Evolutionary conservation across 345 rosid genomes (phyloP), one percentile per base, ranked within the genome.

Genomic region (Passiflora organensis): DNA sequence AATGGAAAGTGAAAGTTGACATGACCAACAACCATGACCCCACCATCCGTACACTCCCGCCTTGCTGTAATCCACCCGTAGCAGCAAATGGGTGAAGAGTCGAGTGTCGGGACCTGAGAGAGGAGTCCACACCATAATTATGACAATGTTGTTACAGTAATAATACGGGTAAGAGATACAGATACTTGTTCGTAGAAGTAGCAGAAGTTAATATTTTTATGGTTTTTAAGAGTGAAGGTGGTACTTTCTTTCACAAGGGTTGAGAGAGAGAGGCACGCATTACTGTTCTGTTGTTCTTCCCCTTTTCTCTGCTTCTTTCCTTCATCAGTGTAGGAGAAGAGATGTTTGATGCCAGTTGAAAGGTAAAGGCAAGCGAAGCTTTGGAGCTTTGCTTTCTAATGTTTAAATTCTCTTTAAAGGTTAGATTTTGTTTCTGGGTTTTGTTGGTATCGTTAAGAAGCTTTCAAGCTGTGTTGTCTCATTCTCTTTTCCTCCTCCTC

Each of bases 61-160:
- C 38, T 51, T 4, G 39, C 54, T 32, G 54, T 28, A 50, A 24
- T 38, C 54, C 54, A 50, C 54, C n/a, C 28, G 25, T 22, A 50
- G 37, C 54, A 28, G 38, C 54, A 51, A 32, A 32, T 51, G 54
- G 54, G 39, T 10, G 50, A 9, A 28, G 3, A 28, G 34, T 28
- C 3, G 34, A 2, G 34, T 28, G 34, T 28, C n/a, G 34, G 3
- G 34, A 28, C 5, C 34, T 28, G 34, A 28, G 34, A 8, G 8
- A 28, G 8, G 3, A 28, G 34, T 28, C 34, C 34, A 28, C 8
- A 28, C 34, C 8, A 8, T 28, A 28, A 8, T 28, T 2, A 28
- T 28, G 34, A 28, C 34, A 28, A 28, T 28, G 8, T 8, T 28
- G 34, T 28, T 28, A 28, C 34, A 28, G 34, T 28, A 3, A 3